A percentile compares a stretch with the other conserved stretches of the same genome.
These are phyloP conservation scores for Rhizopogon roseolus DNA, from an alignment of 768 basidiomycete genomes.

Conservation along the genomic window DNA sequence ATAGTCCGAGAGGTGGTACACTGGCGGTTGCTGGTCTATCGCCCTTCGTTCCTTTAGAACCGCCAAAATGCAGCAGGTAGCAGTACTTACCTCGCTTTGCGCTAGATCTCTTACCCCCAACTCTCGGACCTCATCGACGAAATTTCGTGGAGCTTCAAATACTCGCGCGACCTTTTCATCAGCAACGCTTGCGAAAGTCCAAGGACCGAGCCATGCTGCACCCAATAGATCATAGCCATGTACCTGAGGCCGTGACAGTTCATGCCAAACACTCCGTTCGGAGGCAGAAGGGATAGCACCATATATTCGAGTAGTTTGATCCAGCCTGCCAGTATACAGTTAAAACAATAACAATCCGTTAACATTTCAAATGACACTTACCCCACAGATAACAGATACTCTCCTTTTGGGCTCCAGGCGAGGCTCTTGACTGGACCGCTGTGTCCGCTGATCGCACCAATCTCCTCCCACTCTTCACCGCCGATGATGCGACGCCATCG, in stretches of 20 bases:
- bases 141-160: constrained; percentile 85
- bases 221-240: constrained; percentile 94
- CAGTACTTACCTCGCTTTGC: constrained; percentile 42
- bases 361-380: constrained; percentile 28
- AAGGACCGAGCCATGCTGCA: constrained; percentile 66
- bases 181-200: constrained; percentile 85
- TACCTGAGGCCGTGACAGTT: constrained; percentile 88
- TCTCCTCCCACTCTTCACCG: constrained; percentile 63
- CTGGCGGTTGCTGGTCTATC: constrained; percentile 73
- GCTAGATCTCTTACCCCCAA: constrained; percentile 44
- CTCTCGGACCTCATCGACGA: constrained; percentile 58
- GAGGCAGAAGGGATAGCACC: constrained; percentile 39
- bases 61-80: neutral
- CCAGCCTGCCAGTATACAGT: constrained; percentile 46
- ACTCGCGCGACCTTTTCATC: constrained; percentile 95
- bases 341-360: neutral
- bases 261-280: constrained; percentile 60
- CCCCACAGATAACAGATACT: constrained; percentile 85
- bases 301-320: constrained; percentile 92
- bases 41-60: constrained; percentile 33
- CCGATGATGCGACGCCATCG: constrained; percentile 58
- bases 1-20: constrained; percentile 90
- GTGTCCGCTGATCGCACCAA: constrained; percentile 84
- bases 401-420: constrained; percentile 82
- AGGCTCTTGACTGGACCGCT: constrained; percentile 73